phyloP scores from a whole-genome alignment of 1,139 yeast genomes.

The Lodderomyces parapsilosis region DNA sequence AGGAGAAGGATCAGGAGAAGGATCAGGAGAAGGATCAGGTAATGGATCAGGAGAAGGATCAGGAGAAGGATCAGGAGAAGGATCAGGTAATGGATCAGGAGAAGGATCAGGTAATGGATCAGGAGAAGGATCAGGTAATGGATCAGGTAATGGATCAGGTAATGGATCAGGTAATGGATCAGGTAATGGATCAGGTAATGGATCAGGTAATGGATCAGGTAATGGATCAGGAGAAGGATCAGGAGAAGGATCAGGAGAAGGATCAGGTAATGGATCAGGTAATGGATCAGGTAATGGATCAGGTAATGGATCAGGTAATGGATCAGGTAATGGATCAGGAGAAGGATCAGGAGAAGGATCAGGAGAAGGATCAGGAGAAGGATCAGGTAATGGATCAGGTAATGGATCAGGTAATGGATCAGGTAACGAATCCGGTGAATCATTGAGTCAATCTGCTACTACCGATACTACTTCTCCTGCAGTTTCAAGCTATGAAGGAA shows the following conservation, averaged over 20 bases:
- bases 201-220: too few species aligned
- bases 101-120: too few species aligned
- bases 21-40: too few species aligned
- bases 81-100: too few species aligned
- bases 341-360: not conserved
- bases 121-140: too few species aligned
- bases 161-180: too few species aligned
- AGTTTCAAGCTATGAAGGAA: constrained; percentile 1
- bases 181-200: too few species aligned
- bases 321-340: constrained; percentile 1
- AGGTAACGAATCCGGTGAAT: not conserved
- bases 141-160: too few species aligned
- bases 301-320: not conserved
- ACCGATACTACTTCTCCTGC: not conserved
- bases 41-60: too few species aligned
- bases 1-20: too few species aligned
- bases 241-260: not conserved
- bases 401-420: not conserved
- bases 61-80: too few species aligned
- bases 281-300: constrained; percentile 1
- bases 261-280: not conserved
- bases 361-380: not conserved
- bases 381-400: not conserved
- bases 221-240: too few species aligned
- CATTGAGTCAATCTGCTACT: not conserved